Evolutionary conservation across 305 asterid species (phyloP).

Genomic region (Rubia peregrina): DNA sequence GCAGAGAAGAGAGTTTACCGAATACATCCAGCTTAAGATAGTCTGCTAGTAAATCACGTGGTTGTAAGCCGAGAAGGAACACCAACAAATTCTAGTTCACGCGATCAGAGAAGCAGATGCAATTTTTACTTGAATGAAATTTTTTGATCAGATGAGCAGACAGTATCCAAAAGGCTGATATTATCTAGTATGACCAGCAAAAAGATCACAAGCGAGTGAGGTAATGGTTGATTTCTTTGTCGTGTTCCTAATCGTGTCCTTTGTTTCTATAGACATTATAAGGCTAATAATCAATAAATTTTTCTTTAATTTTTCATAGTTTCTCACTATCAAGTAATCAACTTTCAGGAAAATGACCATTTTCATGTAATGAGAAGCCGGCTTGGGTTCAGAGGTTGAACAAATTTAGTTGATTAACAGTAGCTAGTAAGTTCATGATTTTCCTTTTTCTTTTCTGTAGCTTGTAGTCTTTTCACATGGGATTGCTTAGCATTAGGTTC

Average conservation of each 20-base stretch:
- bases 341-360: not conserved
- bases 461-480: not conserved
- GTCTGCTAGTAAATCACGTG: too few relatives aligned
- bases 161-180: too few relatives aligned
- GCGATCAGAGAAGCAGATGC: too few relatives aligned
- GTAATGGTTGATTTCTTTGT: constrained; percentile 3
- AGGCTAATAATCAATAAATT: not conserved
- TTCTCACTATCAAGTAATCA: not conserved
- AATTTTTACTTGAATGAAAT: too few relatives aligned
- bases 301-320: not conserved
- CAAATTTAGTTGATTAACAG: constrained; percentile 5
- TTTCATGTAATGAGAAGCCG: constrained; percentile 10
- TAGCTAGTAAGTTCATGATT: constrained; percentile 44
- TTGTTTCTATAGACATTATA: not conserved
- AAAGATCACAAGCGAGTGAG: constrained; percentile 22
- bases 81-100: too few relatives aligned
- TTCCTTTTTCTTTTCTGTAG: not conserved
- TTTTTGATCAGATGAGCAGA: too few relatives aligned
- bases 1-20: too few relatives aligned
- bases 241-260: not conserved
- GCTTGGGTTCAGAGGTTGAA: constrained; percentile 10
- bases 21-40: too few relatives aligned
- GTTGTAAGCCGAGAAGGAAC: too few relatives aligned
- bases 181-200: too few relatives aligned
- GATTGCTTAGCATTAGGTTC: not conserved